These are phyloP conservation scores for Backusella tarrabulga DNA, from an alignment of 192 early-diverging fungal genomes.

Conservation along the genomic window DNA sequence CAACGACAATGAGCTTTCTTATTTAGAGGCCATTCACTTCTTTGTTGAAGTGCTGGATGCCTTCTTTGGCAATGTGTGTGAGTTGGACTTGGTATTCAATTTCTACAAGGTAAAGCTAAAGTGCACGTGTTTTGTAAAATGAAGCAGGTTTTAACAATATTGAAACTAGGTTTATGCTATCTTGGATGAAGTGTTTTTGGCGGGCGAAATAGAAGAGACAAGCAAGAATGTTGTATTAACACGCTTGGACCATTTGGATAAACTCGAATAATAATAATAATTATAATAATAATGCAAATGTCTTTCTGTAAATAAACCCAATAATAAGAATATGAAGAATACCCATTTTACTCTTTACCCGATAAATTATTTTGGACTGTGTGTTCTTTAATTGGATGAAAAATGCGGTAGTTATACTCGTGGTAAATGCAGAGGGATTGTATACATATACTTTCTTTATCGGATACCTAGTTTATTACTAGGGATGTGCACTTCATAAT, in stretches of 20 bases:
- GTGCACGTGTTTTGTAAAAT: neutral
- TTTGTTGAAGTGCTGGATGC: slow-evolving; percentile 99
- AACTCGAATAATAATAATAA: slow-evolving; percentile 49
- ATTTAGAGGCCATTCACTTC: slow-evolving; percentile 96
- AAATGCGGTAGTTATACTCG: too few species aligned
- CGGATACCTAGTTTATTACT: too few species aligned
- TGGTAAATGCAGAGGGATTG: too few species aligned
- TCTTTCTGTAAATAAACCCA: neutral
- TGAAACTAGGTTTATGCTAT: slow-evolving; percentile 82
- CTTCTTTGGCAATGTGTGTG: slow-evolving; percentile 98
- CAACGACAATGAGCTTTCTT: slow-evolving; percentile 96
- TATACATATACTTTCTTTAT: too few species aligned
- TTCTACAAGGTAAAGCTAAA: slow-evolving; percentile 74
- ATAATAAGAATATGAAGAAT: too few species aligned
- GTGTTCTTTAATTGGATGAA: too few species aligned
- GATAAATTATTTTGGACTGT: too few species aligned
- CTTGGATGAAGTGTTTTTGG: slow-evolving; percentile 96
- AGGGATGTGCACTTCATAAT: too few species aligned
- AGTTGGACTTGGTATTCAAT: slow-evolving; percentile 98
- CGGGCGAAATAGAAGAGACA: slow-evolving; percentile 98
- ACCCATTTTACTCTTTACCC: too few species aligned
- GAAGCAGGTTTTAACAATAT: neutral
- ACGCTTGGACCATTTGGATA: slow-evolving; percentile 75
- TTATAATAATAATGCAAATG: slow-evolving; percentile 22
- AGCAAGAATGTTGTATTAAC: slow-evolving; percentile 76